These are phyloP conservation scores for Cynara cardunculus DNA, from an alignment of 129 eudicot species.

Conservation along the genomic window DNA sequence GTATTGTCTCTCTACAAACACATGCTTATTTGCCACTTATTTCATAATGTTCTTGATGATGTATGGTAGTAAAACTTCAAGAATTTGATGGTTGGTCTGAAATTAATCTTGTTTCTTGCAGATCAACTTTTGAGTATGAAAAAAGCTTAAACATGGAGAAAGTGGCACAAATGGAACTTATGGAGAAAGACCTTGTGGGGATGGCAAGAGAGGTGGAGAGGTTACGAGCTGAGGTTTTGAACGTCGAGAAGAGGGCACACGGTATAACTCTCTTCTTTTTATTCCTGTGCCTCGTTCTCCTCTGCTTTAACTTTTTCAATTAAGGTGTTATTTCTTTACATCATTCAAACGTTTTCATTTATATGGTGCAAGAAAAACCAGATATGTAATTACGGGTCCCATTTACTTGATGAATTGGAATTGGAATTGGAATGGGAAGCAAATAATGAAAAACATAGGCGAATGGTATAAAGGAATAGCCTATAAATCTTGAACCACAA, in stretches of 20 bases:
- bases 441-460: too few relatives aligned
- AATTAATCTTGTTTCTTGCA: constrained; percentile 12
- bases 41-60: neutral
- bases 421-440: too few relatives aligned
- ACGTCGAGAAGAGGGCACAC: constrained; percentile 58
- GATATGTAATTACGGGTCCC: too few relatives aligned
- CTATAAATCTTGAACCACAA: neutral
- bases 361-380: neutral
- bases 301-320: neutral
- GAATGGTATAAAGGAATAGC: neutral
- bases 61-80: neutral
- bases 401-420: too few relatives aligned
- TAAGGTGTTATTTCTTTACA: neutral
- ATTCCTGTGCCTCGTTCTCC: neutral
- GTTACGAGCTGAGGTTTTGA: constrained; percentile 52
- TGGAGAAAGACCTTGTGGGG: constrained; percentile 65
- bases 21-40: neutral
- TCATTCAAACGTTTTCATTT: neutral
- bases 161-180: constrained; percentile 58
- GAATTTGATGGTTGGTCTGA: constrained; percentile 3
- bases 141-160: constrained; percentile 59
- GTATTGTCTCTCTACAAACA: neutral
- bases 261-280: constrained; percentile 39
- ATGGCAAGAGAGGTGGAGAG: constrained; percentile 66
- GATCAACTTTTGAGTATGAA: constrained; percentile 66